A percentile compares a stretch with the other conserved stretches of the same genome.
Evolutionary conservation across 202 grass and related monocot genomes (phyloP).

Genomic region (Bolboschoenoplectus hybrid): DNA sequence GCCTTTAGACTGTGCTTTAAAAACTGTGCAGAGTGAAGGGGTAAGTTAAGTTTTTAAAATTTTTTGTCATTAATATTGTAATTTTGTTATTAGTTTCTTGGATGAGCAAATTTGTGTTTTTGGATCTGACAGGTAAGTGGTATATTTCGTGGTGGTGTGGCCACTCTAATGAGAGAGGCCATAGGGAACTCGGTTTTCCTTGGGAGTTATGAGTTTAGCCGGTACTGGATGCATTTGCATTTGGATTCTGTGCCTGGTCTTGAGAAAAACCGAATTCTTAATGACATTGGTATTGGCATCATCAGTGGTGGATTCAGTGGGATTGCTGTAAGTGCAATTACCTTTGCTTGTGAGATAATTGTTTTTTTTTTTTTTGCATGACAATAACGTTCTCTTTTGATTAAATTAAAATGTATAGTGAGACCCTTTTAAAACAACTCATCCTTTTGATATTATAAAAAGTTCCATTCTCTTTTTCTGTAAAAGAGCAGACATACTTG

Average conservation of each 20-base stretch:
- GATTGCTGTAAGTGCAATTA: conserved; percentile 60
- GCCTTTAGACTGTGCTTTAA: conserved; percentile 82
- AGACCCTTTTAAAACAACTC: background rate
- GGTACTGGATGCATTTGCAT: conserved; percentile 73
- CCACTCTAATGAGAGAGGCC: conserved; percentile 82
- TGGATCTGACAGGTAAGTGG: conserved; percentile 67
- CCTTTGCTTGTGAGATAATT: background rate
- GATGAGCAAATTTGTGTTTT: background rate
- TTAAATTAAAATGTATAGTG: conserved; percentile 6
- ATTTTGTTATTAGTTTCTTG: background rate
- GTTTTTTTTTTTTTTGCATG: background rate
- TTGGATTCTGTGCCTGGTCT: conserved; percentile 46
- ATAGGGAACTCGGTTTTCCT: conserved; percentile 93
- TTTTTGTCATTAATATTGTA: conserved; percentile 13
- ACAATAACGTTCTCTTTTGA: background rate
- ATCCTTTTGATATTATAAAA: background rate
- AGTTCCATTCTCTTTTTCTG: background rate
- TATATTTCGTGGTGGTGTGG: conserved; percentile 78
- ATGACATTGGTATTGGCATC: conserved; percentile 76
- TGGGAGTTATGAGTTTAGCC: conserved; percentile 76
- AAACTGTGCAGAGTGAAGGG: conserved; percentile 84
- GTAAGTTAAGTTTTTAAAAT: conserved; percentile 44
- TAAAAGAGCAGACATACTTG: background rate
- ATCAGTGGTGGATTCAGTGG: conserved; percentile 85
- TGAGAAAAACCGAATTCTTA: conserved; percentile 48